These are phyloP conservation scores for Pterulicium gracile DNA, from an alignment of 1,284 basidiomycete species.

Conservation along the genomic window DNA sequence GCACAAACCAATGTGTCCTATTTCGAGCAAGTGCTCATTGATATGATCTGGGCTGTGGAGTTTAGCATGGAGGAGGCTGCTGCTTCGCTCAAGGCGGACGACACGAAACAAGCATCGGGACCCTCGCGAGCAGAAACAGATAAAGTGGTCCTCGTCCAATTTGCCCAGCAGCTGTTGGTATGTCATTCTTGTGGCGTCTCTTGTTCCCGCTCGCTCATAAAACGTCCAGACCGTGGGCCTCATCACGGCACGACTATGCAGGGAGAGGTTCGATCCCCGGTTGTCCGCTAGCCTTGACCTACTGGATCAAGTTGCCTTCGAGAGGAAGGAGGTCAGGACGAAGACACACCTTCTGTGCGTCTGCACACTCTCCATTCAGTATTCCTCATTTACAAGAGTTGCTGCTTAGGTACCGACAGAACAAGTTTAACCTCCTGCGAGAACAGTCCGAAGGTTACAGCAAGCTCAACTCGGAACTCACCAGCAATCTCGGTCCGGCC, in stretches of 20 bases:
- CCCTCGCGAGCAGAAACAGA: slow-evolving; percentile 48
- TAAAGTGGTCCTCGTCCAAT: slow-evolving; percentile 43
- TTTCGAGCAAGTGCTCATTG: slow-evolving; percentile 62
- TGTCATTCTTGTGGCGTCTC: slow-evolving; percentile 16
- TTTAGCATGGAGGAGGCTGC: slow-evolving; percentile 62
- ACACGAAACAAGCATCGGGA: slow-evolving; percentile 18
- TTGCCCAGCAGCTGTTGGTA: slow-evolving; percentile 60
- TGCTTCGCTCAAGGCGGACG: slow-evolving; percentile 36
- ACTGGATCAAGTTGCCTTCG: slow-evolving; percentile 52
- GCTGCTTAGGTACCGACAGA: slow-evolving; percentile 83
- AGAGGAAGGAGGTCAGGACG: slow-evolving; percentile 68
- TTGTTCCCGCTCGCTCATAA: slow-evolving; percentile 5
- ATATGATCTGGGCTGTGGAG: slow-evolving; percentile 72
- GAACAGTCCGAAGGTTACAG: slow-evolving; percentile 98
- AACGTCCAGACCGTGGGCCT: slow-evolving; percentile 38
- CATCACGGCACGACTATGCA: slow-evolving; percentile 17
- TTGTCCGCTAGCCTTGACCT: slow-evolving; percentile 53
- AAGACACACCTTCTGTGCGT: slow-evolving; percentile 74
- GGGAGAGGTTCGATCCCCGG: slow-evolving; percentile 38
- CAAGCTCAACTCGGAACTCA: slow-evolving; percentile 80
- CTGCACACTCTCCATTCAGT: slow-evolving; percentile 2
- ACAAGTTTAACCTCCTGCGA: slow-evolving; percentile 94
- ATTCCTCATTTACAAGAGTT: slow-evolving; percentile 5
- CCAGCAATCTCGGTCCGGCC: slow-evolving; percentile 66
- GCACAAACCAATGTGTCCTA: slow-evolving; percentile 25